Conservation (phyloP, 257 asterid species). For the Craterostigma plantagineum region DNA sequence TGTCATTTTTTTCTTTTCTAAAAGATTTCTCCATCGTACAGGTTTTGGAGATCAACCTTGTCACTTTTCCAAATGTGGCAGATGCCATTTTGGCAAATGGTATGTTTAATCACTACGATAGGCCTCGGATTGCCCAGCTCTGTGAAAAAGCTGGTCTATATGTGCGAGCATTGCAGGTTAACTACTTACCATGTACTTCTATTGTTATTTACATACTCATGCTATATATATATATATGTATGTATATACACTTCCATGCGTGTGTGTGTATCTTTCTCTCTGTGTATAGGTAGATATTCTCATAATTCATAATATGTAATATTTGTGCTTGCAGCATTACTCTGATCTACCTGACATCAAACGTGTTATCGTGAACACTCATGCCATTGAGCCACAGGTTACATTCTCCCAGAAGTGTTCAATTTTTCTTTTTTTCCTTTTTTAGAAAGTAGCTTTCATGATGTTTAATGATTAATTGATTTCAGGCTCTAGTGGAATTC, state of each 20-base stretch:
- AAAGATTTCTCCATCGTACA: constrained; percentile 13
- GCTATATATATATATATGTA: too few relatives aligned
- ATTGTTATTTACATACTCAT: neutral
- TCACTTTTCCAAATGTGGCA: constrained; percentile 93
- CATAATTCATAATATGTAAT: too few relatives aligned
- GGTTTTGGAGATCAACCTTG: constrained; percentile 94
- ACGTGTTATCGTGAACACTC: constrained; percentile 97
- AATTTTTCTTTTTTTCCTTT: neutral
- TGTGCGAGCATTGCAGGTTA: constrained; percentile 91
- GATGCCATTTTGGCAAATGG: constrained; percentile 98
- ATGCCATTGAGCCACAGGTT: constrained; percentile 99
- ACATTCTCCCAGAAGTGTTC: constrained; percentile 6
- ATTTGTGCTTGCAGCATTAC: constrained; percentile 54
- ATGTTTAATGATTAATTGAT: constrained; percentile 14
- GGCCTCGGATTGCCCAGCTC: constrained; percentile 90
- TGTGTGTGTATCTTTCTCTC: neutral
- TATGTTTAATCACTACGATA: constrained; percentile 93
- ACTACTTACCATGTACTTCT: constrained; percentile 8
- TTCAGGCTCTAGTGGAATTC: constrained; percentile 86
- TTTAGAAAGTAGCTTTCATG: neutral
- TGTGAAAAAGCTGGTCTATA: constrained; percentile 96
- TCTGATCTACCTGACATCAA: constrained; percentile 86
- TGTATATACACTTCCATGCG: neutral
- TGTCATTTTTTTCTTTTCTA: too few relatives aligned
- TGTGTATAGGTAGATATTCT: too few relatives aligned